A percentile compares a stretch with the other conserved stretches of the same genome.
Conservation (phyloP, 306 rosid genomes). For the Lathyrus aphaca region DNA sequence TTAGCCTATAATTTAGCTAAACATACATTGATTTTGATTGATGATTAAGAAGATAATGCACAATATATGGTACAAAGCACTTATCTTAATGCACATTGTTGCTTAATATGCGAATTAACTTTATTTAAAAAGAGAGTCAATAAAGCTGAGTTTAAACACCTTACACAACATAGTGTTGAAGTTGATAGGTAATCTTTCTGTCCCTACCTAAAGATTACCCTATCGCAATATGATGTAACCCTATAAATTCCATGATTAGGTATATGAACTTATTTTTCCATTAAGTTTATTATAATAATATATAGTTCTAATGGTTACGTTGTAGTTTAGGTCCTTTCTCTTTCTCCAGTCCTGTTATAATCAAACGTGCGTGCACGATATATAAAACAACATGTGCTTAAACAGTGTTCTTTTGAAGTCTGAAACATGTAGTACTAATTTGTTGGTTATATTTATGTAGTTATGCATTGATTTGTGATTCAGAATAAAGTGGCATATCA, state of each 20-base stretch:
- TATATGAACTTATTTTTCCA: not conserved
- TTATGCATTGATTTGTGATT: not conserved
- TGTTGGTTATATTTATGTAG: not conserved
- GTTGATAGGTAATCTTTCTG: slow-evolving; percentile 44
- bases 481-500: too few species aligned
- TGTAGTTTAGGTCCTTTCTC: slow-evolving; percentile 3
- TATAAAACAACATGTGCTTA: slow-evolving; percentile 30
- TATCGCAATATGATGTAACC: slow-evolving; percentile 33
- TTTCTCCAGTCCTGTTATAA: not conserved
- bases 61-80: slow-evolving; percentile 19
- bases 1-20: not conserved
- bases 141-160: slow-evolving; percentile 38
- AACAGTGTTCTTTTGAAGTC: slow-evolving; percentile 32
- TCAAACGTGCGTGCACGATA: slow-evolving; percentile 45
- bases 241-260: slow-evolving; percentile 33
- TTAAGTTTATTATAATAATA: not conserved
- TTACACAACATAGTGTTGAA: slow-evolving; percentile 29
- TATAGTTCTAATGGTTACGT: slow-evolving; percentile 7
- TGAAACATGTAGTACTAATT: not conserved
- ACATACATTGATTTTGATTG: not conserved
- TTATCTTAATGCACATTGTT: slow-evolving; percentile 38
- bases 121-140: slow-evolving; percentile 3
- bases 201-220: slow-evolving; percentile 36
- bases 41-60: slow-evolving; percentile 27
- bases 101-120: slow-evolving; percentile 47